Conservation (phyloP, 306 rosid genomes). For the Vigna reflexopilosa region DNA sequence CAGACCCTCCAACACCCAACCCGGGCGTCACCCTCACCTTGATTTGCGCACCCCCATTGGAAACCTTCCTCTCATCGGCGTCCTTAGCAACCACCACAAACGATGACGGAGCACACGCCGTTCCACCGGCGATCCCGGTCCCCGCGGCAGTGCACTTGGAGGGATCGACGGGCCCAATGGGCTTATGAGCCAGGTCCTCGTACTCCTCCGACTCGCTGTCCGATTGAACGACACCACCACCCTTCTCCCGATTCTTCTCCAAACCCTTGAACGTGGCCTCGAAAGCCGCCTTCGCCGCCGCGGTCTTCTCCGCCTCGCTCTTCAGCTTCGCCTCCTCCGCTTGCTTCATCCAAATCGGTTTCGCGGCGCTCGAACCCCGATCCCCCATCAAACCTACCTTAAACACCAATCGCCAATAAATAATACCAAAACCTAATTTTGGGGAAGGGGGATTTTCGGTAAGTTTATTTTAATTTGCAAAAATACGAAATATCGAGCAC, state of each 20-base stretch:
- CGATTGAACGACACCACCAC: slow-evolving; percentile 54
- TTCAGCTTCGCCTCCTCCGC: slow-evolving; percentile 94
- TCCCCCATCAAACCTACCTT: slow-evolving; percentile 74
- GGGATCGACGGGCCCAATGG: slow-evolving; percentile 91
- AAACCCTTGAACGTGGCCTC: slow-evolving; percentile 93
- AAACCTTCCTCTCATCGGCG: slow-evolving; percentile 83
- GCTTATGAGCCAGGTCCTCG: slow-evolving; percentile 81
- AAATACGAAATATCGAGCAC: background rate
- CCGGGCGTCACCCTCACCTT: slow-evolving; percentile 86
- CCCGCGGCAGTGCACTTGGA: slow-evolving; percentile 88
- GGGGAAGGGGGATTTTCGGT: background rate
- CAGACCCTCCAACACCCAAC: slow-evolving; percentile 94
- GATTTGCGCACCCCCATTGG: slow-evolving; percentile 72
- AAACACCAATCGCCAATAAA: slow-evolving; percentile 16
- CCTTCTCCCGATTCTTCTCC: slow-evolving; percentile 60
- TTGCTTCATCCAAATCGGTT: slow-evolving; percentile 97
- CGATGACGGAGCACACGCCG: slow-evolving; percentile 84
- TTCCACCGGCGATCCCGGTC: slow-evolving; percentile 88
- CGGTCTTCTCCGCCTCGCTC: slow-evolving; percentile 93
- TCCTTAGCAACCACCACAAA: slow-evolving; percentile 85
- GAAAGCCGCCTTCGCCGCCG: slow-evolving; percentile 96
- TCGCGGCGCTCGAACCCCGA: slow-evolving; percentile 66
- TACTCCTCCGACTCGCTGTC: slow-evolving; percentile 89
- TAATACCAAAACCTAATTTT: slow-evolving; percentile 29
- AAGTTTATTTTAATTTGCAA: background rate